Base-by-base conservation (phyloP, 1,284 basidiomycete species). In the Erythrobasidium hasegawianum region DNA sequence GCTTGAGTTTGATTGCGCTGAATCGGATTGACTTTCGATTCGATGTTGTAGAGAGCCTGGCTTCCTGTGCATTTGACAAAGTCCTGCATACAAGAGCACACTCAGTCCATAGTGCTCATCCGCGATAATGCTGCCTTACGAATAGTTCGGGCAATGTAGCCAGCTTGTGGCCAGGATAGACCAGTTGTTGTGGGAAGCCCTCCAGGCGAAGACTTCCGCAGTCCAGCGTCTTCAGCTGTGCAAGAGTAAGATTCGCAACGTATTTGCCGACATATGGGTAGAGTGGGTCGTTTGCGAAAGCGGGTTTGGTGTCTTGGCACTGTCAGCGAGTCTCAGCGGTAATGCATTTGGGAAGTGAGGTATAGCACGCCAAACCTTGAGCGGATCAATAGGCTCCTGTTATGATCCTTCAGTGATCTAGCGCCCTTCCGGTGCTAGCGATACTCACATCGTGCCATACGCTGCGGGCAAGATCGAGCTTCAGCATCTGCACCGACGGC, bases 391-490 rank as follows among this genome's bases (percentile, higher is more conserved):
- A 29, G 45, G 53, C 20, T 64, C 59, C 56, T 66, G 43, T 22
- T 18, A 27, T 18, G 13, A 2, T 2, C 3, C 13, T 16, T 57
- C 4, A 33, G 39, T 52, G 20, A 38, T n/a, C 22, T 38, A 49
- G 20, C 33, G 73, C 87, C 89, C 75, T 88, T 89, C n/a, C n/a
- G 41, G 79, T 79, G 1, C 82, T 70, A 1, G 78, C 76, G 70
- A 89, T 85, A 57, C 80, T 79, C 75, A 86, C 84, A 75, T 90
- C 88, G 73, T 90, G 88, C 86, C 87, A 89, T 2, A 90, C 86
- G 45, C 54, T 57, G 29, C 1, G 1, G 8, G 10, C 40, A n/a
- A n/a, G n/a, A n/a, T n/a, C n/a, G n/a, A n/a, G n/a, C n/a, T n/a
- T n/a, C n/a, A n/a, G n/a, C n/a, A n/a, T n/a, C n/a, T n/a, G n/a